phyloP scores from a whole-genome alignment of 345 rosid genomes.

The Aquilaria yunnanensis region DNA sequence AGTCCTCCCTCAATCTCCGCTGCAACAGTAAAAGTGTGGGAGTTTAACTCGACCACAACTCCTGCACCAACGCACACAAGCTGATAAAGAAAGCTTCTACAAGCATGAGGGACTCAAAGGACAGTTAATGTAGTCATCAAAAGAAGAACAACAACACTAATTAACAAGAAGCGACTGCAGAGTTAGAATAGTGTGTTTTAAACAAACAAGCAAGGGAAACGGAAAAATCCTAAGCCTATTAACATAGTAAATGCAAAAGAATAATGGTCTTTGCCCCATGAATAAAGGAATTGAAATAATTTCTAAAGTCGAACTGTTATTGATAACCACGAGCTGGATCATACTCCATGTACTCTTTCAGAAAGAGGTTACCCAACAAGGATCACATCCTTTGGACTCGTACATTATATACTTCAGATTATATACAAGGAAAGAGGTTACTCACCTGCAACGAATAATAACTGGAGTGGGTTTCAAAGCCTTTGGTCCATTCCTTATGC shows the following conservation, averaged over 20 bases:
- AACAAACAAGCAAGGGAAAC: too few relatives aligned
- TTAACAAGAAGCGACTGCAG: too few relatives aligned
- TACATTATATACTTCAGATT: too few relatives aligned
- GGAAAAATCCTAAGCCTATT: too few relatives aligned
- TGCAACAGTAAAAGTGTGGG: conserved; percentile 95
- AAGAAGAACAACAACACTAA: not conserved
- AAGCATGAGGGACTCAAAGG: not conserved
- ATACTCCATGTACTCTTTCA: too few relatives aligned
- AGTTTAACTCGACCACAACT: conserved; percentile 82
- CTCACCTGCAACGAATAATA: conserved; percentile 84
- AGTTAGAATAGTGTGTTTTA: too few relatives aligned
- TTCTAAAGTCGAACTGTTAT: too few relatives aligned
- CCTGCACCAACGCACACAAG: conserved; percentile 32
- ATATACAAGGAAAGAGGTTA: too few relatives aligned
- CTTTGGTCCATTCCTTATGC: conserved; percentile 85
- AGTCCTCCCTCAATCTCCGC: conserved; percentile 51
- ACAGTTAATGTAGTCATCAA: not conserved
- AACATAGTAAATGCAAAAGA: too few relatives aligned
- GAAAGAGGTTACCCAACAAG: too few relatives aligned
- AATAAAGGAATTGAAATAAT: not conserved
- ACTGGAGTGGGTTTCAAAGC: conserved; percentile 89
- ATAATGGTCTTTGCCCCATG: not conserved
- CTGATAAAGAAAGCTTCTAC: not conserved
- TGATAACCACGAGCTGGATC: too few relatives aligned
- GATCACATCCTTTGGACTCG: too few relatives aligned